Conservation (phyloP, 768 basidiomycete genomes). For the Amanita rimosa region DNA sequence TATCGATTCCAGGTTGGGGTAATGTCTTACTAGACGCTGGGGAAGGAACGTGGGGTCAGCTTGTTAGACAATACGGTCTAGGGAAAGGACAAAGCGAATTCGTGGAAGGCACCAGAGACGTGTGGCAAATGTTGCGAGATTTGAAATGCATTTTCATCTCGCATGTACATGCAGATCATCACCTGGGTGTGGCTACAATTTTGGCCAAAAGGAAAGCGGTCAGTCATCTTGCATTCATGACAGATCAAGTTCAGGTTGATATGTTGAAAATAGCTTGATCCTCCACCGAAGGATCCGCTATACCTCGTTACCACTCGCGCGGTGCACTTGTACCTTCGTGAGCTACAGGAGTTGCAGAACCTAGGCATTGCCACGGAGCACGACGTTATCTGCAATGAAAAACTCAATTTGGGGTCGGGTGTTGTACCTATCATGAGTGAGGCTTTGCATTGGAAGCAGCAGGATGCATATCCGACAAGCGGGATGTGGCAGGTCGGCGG, state of each 20-base stretch:
- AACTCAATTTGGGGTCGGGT: constrained; percentile 28
- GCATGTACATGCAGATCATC: constrained; percentile 91
- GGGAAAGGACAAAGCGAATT: not conserved
- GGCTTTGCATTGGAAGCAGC: constrained; percentile 35
- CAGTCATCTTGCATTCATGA: not conserved
- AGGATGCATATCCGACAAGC: constrained; percentile 21
- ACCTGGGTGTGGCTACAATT: constrained; percentile 69
- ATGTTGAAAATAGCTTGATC: constrained; percentile 39
- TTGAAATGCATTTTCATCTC: constrained; percentile 78
- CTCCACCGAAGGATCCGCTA: constrained; percentile 49
- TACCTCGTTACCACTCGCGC: constrained; percentile 55
- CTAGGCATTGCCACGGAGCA: constrained; percentile 40
- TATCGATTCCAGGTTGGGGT: constrained; percentile 63
- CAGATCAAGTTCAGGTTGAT: not conserved
- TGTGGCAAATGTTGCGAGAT: constrained; percentile 52
- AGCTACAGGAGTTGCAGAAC: constrained; percentile 61
- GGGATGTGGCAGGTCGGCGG: constrained; percentile 35
- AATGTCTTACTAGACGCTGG: constrained; percentile 81
- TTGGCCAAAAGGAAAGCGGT: constrained; percentile 64
- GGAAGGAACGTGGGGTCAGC: constrained; percentile 89
- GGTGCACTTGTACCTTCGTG: constrained; percentile 58
- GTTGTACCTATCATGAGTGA: constrained; percentile 48
- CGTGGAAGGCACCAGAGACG: constrained; percentile 24
- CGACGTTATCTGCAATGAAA: not conserved
- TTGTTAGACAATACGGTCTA: constrained; percentile 64